These are phyloP conservation scores for Penstemon eatonii DNA, from an alignment of 257 asterid species.

Conservation along the genomic window DNA sequence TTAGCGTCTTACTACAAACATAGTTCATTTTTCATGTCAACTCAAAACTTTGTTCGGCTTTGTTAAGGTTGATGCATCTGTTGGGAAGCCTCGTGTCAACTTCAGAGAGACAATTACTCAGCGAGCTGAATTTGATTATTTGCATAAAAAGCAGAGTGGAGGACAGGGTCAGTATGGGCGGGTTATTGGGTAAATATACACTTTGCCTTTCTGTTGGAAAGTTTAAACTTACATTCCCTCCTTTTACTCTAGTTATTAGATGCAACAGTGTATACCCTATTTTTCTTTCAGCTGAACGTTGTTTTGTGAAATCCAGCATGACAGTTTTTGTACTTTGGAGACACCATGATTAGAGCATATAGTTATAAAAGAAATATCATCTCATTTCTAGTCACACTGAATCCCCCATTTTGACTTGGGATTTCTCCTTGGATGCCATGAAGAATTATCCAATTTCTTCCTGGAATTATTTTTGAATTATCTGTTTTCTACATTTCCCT, in stretches of 20 bases:
- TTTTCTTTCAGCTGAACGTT: neutral
- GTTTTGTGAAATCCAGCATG: neutral
- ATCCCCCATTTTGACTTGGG: neutral
- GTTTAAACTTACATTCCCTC: neutral
- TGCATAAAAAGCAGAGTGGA: constrained; percentile 98
- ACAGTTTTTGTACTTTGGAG: neutral
- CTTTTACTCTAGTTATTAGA: neutral
- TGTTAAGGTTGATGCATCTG: constrained; percentile 87
- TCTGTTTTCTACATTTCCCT: neutral
- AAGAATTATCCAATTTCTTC: neutral
- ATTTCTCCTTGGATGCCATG: neutral
- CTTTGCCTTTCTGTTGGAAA: neutral
- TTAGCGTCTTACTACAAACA: constrained; percentile 1
- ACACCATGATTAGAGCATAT: neutral
- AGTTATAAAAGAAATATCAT: neutral
- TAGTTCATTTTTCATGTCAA: constrained; percentile 11
- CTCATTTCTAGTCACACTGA: neutral
- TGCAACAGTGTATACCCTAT: neutral
- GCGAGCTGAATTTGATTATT: constrained; percentile 88
- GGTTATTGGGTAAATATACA: constrained; percentile 73
- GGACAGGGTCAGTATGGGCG: constrained; percentile 99
- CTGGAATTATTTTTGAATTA: neutral
- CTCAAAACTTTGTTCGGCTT: constrained; percentile 26
- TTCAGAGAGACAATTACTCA: constrained; percentile 96
- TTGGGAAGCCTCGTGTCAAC: constrained; percentile 99